Evolutionary conservation across 2,329 filamentous ascomycete genomes (phyloP).

Genomic region (Sporothrix euskadiensis): DNA sequence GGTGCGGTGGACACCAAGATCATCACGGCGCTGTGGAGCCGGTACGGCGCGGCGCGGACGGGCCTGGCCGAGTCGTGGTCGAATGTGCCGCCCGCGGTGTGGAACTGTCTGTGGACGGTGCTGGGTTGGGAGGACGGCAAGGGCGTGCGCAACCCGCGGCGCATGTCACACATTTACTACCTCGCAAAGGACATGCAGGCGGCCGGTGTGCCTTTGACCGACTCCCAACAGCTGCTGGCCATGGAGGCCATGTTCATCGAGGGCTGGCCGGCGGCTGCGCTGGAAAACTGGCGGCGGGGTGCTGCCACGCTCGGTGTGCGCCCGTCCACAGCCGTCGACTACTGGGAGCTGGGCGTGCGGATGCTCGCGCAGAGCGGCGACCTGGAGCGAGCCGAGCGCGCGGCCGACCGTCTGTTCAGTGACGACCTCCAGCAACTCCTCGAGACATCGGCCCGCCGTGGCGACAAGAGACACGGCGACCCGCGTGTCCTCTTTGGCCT

Average conservation of each 20-base stretch:
- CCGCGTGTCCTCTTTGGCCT: slow-evolving; percentile 30
- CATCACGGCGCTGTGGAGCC: slow-evolving; percentile 47
- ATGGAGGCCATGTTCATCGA: slow-evolving; percentile 68
- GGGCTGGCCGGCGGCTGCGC: slow-evolving; percentile 60
- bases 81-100: slow-evolving; percentile 60
- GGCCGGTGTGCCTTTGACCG: slow-evolving; percentile 56
- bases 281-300: slow-evolving; percentile 64
- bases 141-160: slow-evolving; percentile 48
- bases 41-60: slow-evolving; percentile 51
- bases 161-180: slow-evolving; percentile 60
- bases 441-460: background rate
- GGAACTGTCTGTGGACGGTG: slow-evolving; percentile 66
- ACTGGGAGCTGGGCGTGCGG: slow-evolving; percentile 65
- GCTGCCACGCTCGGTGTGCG: slow-evolving; percentile 54
- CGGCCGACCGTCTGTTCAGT: slow-evolving; percentile 48
- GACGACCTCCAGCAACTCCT: slow-evolving; percentile 47
- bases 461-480: slow-evolving; percentile 2
- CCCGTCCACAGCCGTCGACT: slow-evolving; percentile 52
- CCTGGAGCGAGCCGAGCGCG: slow-evolving; percentile 58
- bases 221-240: slow-evolving; percentile 62
- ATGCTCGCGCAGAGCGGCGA: slow-evolving; percentile 63
- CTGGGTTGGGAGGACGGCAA: slow-evolving; percentile 51
- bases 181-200: slow-evolving; percentile 67
- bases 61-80: slow-evolving; percentile 50
- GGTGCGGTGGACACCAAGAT: slow-evolving; percentile 33